Conservation (phyloP, 2,329 filamentous ascomycete species). For the Orbilia blumenaviensis region DNA sequence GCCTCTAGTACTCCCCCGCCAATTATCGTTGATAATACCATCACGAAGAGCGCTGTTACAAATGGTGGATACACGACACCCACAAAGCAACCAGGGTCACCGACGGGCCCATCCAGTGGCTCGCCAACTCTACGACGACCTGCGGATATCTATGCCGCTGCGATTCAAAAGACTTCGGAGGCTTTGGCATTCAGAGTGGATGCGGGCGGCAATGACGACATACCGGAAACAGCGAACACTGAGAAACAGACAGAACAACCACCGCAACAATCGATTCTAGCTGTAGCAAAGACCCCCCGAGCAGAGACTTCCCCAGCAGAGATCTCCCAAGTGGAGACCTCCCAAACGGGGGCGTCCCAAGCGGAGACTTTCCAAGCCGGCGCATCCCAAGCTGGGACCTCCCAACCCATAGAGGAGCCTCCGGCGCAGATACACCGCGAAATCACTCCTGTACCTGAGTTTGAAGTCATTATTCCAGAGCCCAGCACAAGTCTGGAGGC, state of each 20-base stretch:
- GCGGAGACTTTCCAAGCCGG: no score
- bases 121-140: constrained; percentile 36
- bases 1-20: not conserved
- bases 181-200: constrained; percentile 3
- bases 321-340: no score
- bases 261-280: not conserved
- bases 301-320: no score
- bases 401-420: not conserved
- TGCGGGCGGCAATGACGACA: not conserved
- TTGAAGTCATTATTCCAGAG: not conserved
- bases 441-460: not conserved
- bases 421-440: not conserved
- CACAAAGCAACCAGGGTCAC: constrained; percentile 26
- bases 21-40: not conserved
- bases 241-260: not conserved
- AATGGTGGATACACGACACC: constrained; percentile 10
- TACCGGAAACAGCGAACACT: not conserved
- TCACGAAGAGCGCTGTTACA: not conserved
- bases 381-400: no score
- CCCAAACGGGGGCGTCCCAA: no score
- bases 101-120: not conserved
- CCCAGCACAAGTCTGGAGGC: not conserved
- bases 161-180: constrained; percentile 4
- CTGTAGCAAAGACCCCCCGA: not conserved
- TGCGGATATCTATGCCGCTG: constrained; percentile 43